These are phyloP conservation scores for Auriscalpium vulgare DNA, from an alignment of 768 basidiomycete genomes.

Conservation along the genomic window DNA sequence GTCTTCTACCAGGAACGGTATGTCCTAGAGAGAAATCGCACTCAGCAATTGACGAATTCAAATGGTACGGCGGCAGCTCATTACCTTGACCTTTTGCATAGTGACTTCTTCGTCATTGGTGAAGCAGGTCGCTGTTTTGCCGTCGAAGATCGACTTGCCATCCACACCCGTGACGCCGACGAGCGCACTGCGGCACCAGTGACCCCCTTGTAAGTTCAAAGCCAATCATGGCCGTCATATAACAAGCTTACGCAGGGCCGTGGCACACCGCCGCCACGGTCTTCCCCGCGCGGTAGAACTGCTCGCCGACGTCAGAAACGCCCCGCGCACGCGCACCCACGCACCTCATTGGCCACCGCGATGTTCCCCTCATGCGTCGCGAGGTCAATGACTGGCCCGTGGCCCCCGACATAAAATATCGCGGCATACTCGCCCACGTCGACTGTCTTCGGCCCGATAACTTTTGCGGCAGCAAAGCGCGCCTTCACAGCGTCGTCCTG, in stretches of 20 bases:
- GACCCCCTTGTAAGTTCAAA: too few relatives aligned
- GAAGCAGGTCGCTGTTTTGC: slow-evolving; percentile 55
- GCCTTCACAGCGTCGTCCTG: slow-evolving; percentile 40
- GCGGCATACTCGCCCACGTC: slow-evolving; percentile 56
- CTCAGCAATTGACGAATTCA: not conserved
- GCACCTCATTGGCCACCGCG: slow-evolving; percentile 48
- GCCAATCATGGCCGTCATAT: too few relatives aligned
- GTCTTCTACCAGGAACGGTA: slow-evolving; percentile 70
- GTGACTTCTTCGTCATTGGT: slow-evolving; percentile 61
- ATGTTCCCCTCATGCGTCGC: slow-evolving; percentile 47
- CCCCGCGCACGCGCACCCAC: not conserved
- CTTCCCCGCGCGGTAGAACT: slow-evolving; percentile 67
- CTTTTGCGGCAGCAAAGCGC: slow-evolving; percentile 50
- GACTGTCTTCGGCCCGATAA: slow-evolving; percentile 42
- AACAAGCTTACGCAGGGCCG: slow-evolving; percentile 53
- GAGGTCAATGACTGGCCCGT: slow-evolving; percentile 72
- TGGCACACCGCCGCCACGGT: slow-evolving; percentile 71
- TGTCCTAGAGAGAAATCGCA: slow-evolving; percentile 23
- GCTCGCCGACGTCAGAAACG: not conserved
- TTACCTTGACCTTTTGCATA: slow-evolving; percentile 33
- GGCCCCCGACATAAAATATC: slow-evolving; percentile 74
- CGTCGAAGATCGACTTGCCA: slow-evolving; percentile 60
- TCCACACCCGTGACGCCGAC: slow-evolving; percentile 43
- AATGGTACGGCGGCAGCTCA: not conserved
- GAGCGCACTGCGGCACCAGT: slow-evolving; percentile 35